These are phyloP conservation scores for Aspergillus heteromorphus DNA, from an alignment of 495 filamentous ascomycete species.

Conservation along the genomic window DNA sequence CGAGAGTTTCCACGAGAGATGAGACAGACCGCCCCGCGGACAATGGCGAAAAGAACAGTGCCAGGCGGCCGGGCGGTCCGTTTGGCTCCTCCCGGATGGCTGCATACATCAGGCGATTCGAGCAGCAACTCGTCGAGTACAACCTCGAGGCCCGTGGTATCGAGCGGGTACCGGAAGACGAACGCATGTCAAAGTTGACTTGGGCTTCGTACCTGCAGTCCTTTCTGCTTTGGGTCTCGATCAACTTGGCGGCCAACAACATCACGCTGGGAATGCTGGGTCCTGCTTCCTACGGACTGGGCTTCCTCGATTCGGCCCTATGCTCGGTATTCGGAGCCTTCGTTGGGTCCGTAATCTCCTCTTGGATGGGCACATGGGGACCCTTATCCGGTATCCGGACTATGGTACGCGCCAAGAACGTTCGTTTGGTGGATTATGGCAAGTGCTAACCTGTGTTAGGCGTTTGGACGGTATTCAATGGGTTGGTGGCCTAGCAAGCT, in stretches of 20 bases:
- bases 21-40: slow-evolving; percentile 10
- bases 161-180: slow-evolving; percentile 58
- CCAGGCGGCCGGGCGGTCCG: slow-evolving; percentile 11
- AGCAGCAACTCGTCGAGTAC: slow-evolving; percentile 44
- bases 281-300: slow-evolving; percentile 61
- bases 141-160: slow-evolving; percentile 71
- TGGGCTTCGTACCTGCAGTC: slow-evolving; percentile 59
- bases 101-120: slow-evolving; percentile 30
- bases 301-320: slow-evolving; percentile 60
- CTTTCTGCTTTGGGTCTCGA: slow-evolving; percentile 65
- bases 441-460: slow-evolving; percentile 23
- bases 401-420: slow-evolving; percentile 36
- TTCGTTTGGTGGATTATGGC: neutral
- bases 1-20: slow-evolving; percentile 6
- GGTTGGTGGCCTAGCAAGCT: slow-evolving; percentile 78
- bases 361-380: slow-evolving; percentile 70
- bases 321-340: slow-evolving; percentile 61
- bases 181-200: slow-evolving; percentile 49
- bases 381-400: slow-evolving; percentile 66
- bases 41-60: slow-evolving; percentile 18
- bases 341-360: slow-evolving; percentile 53
- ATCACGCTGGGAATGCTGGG: slow-evolving; percentile 70
- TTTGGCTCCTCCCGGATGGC: slow-evolving; percentile 27
- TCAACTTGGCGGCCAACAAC: slow-evolving; percentile 74
- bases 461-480: slow-evolving; percentile 68